phyloP scores from a whole-genome alignment of 139 green algal species.

The Asterochloris erici region DNA sequence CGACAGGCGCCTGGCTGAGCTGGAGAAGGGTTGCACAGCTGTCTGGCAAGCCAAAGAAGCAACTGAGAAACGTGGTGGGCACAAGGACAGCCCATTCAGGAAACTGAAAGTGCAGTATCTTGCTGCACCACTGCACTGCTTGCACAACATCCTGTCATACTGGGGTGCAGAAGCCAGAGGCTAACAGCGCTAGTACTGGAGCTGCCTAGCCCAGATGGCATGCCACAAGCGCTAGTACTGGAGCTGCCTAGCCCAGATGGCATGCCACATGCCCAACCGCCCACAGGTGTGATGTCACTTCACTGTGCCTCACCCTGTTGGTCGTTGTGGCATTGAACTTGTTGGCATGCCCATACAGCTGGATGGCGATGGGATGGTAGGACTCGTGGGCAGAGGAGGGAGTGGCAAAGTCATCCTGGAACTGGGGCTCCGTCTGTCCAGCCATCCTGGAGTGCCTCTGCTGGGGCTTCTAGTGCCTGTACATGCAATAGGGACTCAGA shows the following conservation, averaged over 20 bases:
- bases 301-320: slow-evolving; percentile 1
- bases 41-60: too few relatives aligned
- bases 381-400: slow-evolving; percentile 11
- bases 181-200: background rate
- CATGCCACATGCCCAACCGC: background rate
- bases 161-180: too few relatives aligned
- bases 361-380: slow-evolving; percentile 19
- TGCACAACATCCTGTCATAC: too few relatives aligned
- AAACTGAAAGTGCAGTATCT: too few relatives aligned
- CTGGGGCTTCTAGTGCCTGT: background rate
- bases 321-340: slow-evolving; percentile 19
- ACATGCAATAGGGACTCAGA: too few relatives aligned
- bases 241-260: background rate
- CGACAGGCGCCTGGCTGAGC: too few relatives aligned
- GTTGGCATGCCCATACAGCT: slow-evolving; percentile 12
- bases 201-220: background rate
- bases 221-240: background rate
- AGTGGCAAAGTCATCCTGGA: background rate
- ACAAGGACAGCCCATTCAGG: too few relatives aligned
- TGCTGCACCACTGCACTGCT: too few relatives aligned
- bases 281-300: too few relatives aligned
- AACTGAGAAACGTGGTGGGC: too few relatives aligned
- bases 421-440: slow-evolving; percentile 7
- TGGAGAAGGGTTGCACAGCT: too few relatives aligned
- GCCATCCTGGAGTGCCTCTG: background rate